These are phyloP conservation scores for Penicillium sp. DNA, from an alignment of 2,329 filamentous ascomycete genomes.

Conservation along the genomic window DNA sequence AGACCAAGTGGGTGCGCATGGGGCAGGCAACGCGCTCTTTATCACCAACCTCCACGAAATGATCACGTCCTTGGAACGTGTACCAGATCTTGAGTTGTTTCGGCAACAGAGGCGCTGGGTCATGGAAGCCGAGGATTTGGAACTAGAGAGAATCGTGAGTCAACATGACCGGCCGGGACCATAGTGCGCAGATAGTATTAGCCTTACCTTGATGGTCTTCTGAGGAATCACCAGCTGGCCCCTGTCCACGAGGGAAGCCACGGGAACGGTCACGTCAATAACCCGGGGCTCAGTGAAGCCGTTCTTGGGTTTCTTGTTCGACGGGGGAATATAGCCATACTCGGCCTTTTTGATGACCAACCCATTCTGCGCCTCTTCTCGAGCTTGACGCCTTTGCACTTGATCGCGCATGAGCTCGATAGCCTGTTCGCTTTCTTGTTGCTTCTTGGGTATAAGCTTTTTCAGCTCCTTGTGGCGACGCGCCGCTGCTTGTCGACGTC, in stretches of 20 bases:
- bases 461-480: conserved; percentile 36
- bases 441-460: conserved; percentile 33
- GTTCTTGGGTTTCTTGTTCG: conserved; percentile 21
- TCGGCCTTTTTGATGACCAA: conserved; percentile 39
- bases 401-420: conserved; percentile 40
- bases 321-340: conserved; percentile 36
- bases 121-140: conserved; percentile 42
- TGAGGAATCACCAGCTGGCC: conserved; percentile 38
- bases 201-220: conserved; percentile 33
- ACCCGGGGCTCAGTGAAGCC: conserved; percentile 24
- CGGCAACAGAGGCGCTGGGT: conserved; percentile 40
- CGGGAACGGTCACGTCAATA: conserved; percentile 41
- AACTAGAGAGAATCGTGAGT: conserved; percentile 27
- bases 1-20: conserved; percentile 35
- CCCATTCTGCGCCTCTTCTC: conserved; percentile 33
- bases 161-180: conserved; percentile 10
- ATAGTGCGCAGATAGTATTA: neutral
- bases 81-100: conserved; percentile 43
- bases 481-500: conserved; percentile 32
- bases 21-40: conserved; percentile 37
- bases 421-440: conserved; percentile 36
- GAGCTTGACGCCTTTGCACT: conserved; percentile 36
- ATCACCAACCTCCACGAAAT: conserved; percentile 37
- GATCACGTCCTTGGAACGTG: conserved; percentile 36
- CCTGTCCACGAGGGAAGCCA: conserved; percentile 43